A percentile compares a stretch with the other conserved stretches of the same genome.
phyloP scores from a whole-genome alignment of 2,329 filamentous ascomycete genomes.

The Decorospora gaudefroyi region DNA sequence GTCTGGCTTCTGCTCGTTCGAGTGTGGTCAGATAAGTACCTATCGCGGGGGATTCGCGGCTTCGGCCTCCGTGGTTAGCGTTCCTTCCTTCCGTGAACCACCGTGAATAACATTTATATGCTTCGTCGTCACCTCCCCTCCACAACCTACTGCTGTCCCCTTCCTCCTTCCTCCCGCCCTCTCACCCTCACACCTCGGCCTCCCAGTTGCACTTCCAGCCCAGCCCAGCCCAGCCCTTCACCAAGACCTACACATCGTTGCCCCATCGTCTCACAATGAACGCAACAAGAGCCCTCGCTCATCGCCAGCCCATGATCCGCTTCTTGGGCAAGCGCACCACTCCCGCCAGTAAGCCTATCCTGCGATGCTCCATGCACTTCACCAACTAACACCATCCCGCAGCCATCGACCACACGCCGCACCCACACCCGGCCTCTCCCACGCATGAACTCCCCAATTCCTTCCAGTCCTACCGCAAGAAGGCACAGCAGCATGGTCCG shows the following conservation, averaged over 20 bases:
- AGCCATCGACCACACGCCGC: conserved; percentile 76
- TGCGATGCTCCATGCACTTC: background rate
- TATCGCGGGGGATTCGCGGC: conserved; percentile 14
- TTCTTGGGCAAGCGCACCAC: conserved; percentile 56
- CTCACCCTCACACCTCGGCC: background rate
- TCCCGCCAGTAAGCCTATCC: conserved; percentile 49
- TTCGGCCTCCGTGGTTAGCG: conserved; percentile 26
- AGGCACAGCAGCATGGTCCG: conserved; percentile 77
- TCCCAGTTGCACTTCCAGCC: background rate
- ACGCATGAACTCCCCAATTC: conserved; percentile 66
- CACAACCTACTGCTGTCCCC: conserved; percentile 11
- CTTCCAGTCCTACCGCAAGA: conserved; percentile 77
- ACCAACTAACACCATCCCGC: conserved; percentile 23
- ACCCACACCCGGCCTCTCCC: conserved; percentile 73
- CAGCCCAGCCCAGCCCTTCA: background rate
- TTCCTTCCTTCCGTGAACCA: conserved; percentile 16
- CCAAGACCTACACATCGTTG: conserved; percentile 16
- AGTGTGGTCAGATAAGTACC: conserved; percentile 25
- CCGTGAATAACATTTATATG: conserved; percentile 31
- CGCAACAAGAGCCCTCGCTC: conserved; percentile 53
- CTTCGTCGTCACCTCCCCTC: conserved; percentile 22
- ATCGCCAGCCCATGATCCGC: conserved; percentile 57
- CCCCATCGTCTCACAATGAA: conserved; percentile 47
- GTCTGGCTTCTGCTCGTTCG: conserved; percentile 26
- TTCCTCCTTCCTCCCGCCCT: background rate